Percentiles rank a stretch among this genome's conserved stretches.
These are phyloP conservation scores for Metarhizium rileyi DNA, from an alignment of 2,329 filamentous ascomycete species.

Conservation along the genomic window DNA sequence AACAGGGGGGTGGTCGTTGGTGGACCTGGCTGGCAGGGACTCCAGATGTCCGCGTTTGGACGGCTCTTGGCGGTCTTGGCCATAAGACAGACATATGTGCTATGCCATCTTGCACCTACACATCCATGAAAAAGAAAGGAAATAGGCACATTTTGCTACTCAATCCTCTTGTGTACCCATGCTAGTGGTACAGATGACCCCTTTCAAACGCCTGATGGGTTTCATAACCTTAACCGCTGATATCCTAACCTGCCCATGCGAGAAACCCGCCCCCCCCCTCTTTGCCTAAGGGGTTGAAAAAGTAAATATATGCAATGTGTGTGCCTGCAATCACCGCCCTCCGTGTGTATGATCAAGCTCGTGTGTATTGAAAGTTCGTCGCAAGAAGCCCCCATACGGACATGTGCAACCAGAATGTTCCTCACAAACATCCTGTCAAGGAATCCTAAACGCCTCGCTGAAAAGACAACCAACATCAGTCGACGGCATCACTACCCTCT, in stretches of 20 bases:
- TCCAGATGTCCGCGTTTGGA: no score
- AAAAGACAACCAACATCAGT: neutral
- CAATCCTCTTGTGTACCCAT: neutral
- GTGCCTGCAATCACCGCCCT: no score
- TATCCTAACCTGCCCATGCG: neutral
- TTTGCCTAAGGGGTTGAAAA: neutral
- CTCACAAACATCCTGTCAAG: no score
- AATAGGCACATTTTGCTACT: no score
- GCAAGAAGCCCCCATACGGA: neutral
- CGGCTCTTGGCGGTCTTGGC: no score
- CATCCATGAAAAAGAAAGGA: no score
- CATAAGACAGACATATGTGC: no score
- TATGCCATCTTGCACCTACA: no score
- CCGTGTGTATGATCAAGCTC: no score
- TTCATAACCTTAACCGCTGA: neutral
- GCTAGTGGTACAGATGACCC: neutral
- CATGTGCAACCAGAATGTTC: neutral
- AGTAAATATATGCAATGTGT: neutral
- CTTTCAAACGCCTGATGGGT: neutral
- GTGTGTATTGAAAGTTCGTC: no score
- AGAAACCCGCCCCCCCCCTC: neutral
- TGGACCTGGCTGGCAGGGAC: no score
- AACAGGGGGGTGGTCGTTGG: no score
- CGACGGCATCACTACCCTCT: neutral
- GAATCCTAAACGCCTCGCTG: constrained; percentile 3